Evolutionary conservation across 2,329 filamentous ascomycete genomes (phyloP).

Genomic region (Aspergillus fischeri): DNA sequence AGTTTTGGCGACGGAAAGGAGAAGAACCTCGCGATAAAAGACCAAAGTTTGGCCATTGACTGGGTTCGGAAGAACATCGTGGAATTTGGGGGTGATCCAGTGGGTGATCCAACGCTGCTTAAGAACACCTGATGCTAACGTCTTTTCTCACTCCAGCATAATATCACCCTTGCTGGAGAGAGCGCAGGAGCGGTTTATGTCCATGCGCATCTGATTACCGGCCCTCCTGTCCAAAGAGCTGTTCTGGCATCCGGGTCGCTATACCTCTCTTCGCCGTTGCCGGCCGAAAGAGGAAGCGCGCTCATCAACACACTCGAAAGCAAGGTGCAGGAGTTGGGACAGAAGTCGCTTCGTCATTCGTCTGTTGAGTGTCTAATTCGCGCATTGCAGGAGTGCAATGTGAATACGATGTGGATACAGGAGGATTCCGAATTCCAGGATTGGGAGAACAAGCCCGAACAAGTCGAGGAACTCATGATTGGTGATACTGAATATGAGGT

Average conservation of each 20-base stretch:
- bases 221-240: constrained; percentile 29
- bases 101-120: constrained; percentile 11
- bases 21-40: constrained; percentile 40
- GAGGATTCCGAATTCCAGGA: constrained; percentile 32
- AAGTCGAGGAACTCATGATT: constrained; percentile 37
- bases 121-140: background rate
- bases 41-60: constrained; percentile 31
- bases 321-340: constrained; percentile 23
- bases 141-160: constrained; percentile 19
- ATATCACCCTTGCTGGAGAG: constrained; percentile 44
- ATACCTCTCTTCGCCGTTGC: constrained; percentile 42
- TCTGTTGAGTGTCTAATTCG: constrained; percentile 29
- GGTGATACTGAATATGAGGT: constrained; percentile 45
- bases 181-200: constrained; percentile 46
- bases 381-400: constrained; percentile 32
- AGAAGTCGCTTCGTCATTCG: constrained; percentile 27
- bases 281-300: constrained; percentile 28
- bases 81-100: constrained; percentile 39
- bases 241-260: constrained; percentile 43
- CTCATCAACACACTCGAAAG: constrained; percentile 28
- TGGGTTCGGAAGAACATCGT: constrained; percentile 40
- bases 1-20: constrained; percentile 42
- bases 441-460: constrained; percentile 35
- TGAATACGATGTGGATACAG: constrained; percentile 44
- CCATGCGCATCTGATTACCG: constrained; percentile 40